Evolutionary conservation across 139 green algal species (phyloP).

Genomic region (Choricystis sp.): DNA sequence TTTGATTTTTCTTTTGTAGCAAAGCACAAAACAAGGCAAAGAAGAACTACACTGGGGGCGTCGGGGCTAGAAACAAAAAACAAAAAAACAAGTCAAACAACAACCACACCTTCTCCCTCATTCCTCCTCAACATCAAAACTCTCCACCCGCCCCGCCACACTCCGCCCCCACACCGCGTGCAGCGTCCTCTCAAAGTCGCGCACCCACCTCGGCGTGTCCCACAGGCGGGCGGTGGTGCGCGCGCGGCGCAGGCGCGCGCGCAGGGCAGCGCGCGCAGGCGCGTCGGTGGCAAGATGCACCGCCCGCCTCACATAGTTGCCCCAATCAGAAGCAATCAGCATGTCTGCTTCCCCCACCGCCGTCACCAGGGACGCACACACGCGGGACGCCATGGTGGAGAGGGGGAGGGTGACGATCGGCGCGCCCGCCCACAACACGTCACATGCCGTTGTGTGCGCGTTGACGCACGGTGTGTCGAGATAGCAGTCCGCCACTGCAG

Average conservation of each 20-base stretch:
- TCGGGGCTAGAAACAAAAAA: too few species aligned
- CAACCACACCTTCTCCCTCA: not conserved
- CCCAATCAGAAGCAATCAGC: constrained; percentile 46
- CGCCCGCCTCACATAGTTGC: constrained; percentile 54
- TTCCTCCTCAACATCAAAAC: constrained; percentile 16
- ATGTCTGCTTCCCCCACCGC: constrained; percentile 52
- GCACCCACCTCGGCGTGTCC: constrained; percentile 62
- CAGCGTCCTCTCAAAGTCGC: constrained; percentile 52
- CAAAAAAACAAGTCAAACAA: too few species aligned
- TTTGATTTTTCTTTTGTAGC: too few species aligned
- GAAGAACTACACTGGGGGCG: too few species aligned
- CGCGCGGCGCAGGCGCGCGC: constrained; percentile 25
- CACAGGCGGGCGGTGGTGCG: constrained; percentile 62
- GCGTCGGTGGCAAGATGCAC: constrained; percentile 49
- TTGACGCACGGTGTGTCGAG: constrained; percentile 84
- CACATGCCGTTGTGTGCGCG: constrained; percentile 81
- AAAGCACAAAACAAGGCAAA: too few species aligned
- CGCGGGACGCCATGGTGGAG: constrained; percentile 69
- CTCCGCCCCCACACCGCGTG: constrained; percentile 62
- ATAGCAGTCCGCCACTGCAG: constrained; percentile 73
- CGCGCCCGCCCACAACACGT: constrained; percentile 76
- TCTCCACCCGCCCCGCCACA: constrained; percentile 12
- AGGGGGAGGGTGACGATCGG: constrained; percentile 78
- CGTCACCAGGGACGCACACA: constrained; percentile 56
- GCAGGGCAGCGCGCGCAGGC: constrained; percentile 26